Conservation (phyloP, 371 early-diverging fungal species). For the Basidiobolus meristosporus region DNA sequence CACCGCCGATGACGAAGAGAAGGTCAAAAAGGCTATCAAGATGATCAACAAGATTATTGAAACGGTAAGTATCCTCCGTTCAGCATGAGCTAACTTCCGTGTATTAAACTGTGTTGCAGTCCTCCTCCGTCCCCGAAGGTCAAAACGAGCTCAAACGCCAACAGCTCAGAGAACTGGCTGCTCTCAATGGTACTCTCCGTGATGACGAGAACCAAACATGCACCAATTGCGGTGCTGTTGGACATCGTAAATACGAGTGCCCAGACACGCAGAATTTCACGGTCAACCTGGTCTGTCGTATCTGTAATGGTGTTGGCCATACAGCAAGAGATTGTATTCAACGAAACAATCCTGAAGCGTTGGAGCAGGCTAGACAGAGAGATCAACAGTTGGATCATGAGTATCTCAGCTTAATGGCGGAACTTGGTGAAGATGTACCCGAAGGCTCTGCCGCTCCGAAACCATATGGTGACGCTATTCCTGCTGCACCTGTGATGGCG, state of each 20-base stretch:
- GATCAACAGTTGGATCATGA: constrained; percentile 76
- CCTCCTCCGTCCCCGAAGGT: constrained; percentile 81
- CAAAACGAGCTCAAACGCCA: constrained; percentile 86
- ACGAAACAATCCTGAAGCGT: constrained; percentile 54
- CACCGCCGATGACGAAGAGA: constrained; percentile 76
- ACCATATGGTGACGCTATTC: constrained; percentile 2
- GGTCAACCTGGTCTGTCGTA: constrained; percentile 64
- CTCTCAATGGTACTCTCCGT: constrained; percentile 86
- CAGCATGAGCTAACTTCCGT: background rate
- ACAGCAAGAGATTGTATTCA: constrained; percentile 70
- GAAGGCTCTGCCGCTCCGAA: constrained; percentile 10
- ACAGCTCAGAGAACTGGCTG: constrained; percentile 86
- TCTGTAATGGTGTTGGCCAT: constrained; percentile 85
- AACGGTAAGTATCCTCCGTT: constrained; percentile 31
- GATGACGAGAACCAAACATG: constrained; percentile 91
- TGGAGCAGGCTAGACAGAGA: constrained; percentile 41
- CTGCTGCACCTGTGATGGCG: background rate
- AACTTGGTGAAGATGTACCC: constrained; percentile 47
- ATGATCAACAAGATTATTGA: constrained; percentile 84
- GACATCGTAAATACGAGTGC: constrained; percentile 86
- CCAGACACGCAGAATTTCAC: constrained; percentile 79
- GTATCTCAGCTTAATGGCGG: constrained; percentile 79
- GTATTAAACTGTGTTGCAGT: constrained; percentile 15
- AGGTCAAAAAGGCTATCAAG: constrained; percentile 66
- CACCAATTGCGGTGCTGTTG: constrained; percentile 77